Percentiles rank a stretch among this genome's conserved stretches.
Evolutionary conservation across 2,329 filamentous ascomycete species (phyloP).

Genomic region (Calonectria pteridis): DNA sequence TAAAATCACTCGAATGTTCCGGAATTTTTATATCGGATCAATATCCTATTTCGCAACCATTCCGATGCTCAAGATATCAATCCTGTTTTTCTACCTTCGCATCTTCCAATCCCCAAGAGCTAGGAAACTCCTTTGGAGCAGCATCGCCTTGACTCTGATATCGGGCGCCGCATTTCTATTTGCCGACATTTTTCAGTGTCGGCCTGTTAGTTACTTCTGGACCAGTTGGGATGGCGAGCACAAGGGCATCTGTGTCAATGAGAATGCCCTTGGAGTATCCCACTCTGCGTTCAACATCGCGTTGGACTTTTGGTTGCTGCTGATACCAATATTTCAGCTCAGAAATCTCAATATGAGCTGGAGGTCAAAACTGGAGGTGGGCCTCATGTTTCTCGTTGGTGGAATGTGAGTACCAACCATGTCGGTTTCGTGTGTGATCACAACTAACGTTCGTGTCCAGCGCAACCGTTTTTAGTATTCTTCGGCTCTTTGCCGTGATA

Average conservation of each 20-base stretch:
- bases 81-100: conserved; percentile 67
- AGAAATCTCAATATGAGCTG: conserved; percentile 56
- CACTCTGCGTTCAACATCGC: conserved; percentile 66
- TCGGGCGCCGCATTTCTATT: conserved; percentile 58
- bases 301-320: conserved; percentile 65
- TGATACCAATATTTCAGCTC: conserved; percentile 62
- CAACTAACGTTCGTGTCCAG: conserved; percentile 35
- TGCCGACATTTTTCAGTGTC: conserved; percentile 63
- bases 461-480: conserved; percentile 53
- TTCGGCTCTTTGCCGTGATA: conserved; percentile 52
- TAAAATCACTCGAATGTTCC: conserved; percentile 57
- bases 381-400: conserved; percentile 64
- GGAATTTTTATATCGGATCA: conserved; percentile 58
- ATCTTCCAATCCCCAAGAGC: conserved; percentile 61
- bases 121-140: conserved; percentile 56
- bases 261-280: conserved; percentile 63
- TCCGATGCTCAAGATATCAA: conserved; percentile 61
- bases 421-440: not conserved
- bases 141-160: conserved; percentile 53
- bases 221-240: conserved; percentile 62
- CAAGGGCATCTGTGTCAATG: conserved; percentile 61
- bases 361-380: conserved; percentile 63
- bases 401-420: conserved; percentile 52
- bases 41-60: conserved; percentile 61
- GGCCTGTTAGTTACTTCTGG: conserved; percentile 66